phyloP scores from a whole-genome alignment of 2,329 filamentous ascomycete genomes.

The Biscogniauxia sp. region DNA sequence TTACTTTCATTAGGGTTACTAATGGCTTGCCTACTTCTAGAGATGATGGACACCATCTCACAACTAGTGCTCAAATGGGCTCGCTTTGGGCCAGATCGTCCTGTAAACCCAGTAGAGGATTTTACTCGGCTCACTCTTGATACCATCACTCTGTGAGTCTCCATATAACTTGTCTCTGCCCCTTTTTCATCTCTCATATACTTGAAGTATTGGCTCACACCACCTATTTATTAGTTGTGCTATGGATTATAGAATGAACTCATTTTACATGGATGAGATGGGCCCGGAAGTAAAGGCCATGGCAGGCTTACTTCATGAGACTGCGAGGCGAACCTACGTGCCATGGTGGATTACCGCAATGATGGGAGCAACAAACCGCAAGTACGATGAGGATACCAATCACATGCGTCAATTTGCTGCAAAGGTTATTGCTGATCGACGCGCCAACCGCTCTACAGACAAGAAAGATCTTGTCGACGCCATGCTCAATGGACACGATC shows the following conservation, averaged over 20 bases:
- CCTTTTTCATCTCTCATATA: not conserved
- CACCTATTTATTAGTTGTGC: conserved; percentile 1
- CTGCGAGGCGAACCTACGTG: conserved; percentile 7
- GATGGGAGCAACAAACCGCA: conserved; percentile 8
- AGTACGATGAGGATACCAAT: conserved; percentile 14
- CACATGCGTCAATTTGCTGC: not conserved
- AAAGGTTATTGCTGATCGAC: not conserved
- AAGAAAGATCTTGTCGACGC: conserved; percentile 50
- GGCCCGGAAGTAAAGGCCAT: conserved; percentile 7
- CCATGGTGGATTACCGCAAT: conserved; percentile 11
- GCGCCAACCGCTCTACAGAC: not conserved
- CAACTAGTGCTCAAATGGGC: conserved; percentile 14
- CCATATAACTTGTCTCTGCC: not conserved
- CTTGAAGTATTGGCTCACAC: not conserved
- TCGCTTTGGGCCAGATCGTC: conserved; percentile 5
- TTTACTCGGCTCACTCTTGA: conserved; percentile 14
- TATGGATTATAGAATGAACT: conserved; percentile 13
- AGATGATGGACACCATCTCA: conserved; percentile 15
- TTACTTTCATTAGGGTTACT: not conserved
- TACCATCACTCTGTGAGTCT: conserved; percentile 7
- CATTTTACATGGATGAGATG: conserved; percentile 9
- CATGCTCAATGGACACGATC: conserved; percentile 50
- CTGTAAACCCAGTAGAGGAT: conserved; percentile 9
- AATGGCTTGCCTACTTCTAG: not conserved
- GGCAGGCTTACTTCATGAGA: conserved; percentile 5